Evolutionary conservation across 768 basidiomycete species (phyloP).

Genomic region (Suillus weaverae): DNA sequence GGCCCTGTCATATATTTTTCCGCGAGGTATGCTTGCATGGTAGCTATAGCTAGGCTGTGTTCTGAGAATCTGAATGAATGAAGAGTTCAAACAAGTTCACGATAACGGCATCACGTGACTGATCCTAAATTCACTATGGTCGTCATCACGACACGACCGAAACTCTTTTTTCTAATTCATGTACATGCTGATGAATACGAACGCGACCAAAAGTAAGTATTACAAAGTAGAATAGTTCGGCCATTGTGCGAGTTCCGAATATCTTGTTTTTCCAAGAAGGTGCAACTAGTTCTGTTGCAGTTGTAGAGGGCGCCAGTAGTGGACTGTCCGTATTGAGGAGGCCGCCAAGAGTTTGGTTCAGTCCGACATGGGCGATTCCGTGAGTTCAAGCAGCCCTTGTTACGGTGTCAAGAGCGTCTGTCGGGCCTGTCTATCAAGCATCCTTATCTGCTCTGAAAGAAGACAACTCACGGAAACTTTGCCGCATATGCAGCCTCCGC

Average conservation of each 20-base stretch:
- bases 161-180: background rate
- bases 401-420: background rate
- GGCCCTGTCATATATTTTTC: constrained; percentile 95
- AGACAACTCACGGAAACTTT: constrained; percentile 25
- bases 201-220: background rate
- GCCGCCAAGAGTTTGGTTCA: background rate
- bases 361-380: background rate
- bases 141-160: background rate
- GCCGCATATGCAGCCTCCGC: constrained; percentile 27
- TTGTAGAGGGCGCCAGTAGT: background rate
- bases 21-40: constrained; percentile 81
- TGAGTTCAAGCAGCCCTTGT: background rate
- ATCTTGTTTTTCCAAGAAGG: background rate
- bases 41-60: constrained; percentile 1
- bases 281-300: background rate
- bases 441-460: background rate
- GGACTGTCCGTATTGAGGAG: background rate
- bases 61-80: background rate
- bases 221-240: background rate
- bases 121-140: too few species aligned
- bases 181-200: background rate
- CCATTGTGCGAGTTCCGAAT: background rate
- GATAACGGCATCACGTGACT: too few species aligned
- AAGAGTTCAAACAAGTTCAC: too few species aligned
- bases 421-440: background rate